Evolutionary conservation across 768 basidiomycete species (phyloP).

Genomic region (Leccinum aurantiacum): DNA sequence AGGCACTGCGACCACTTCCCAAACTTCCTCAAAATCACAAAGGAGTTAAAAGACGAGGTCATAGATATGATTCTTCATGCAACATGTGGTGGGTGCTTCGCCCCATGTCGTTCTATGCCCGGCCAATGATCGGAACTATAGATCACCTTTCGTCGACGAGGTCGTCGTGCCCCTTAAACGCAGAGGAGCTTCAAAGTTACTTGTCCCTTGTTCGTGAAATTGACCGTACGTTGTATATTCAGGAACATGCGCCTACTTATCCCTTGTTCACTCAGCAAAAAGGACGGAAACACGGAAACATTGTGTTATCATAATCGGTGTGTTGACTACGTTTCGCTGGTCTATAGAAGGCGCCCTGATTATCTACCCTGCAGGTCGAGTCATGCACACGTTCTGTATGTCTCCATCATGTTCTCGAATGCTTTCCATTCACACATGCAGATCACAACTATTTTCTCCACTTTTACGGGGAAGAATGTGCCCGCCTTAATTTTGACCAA

Average conservation of each 20-base stretch:
- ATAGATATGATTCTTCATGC: slow-evolving; percentile 27
- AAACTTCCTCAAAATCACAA: slow-evolving; percentile 23
- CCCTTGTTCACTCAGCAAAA: slow-evolving; percentile 8
- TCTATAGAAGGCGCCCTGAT: slow-evolving; percentile 6
- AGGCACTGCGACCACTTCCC: slow-evolving; percentile 36
- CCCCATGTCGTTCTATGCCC: too few species aligned
- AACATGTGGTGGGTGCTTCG: slow-evolving; percentile 21
- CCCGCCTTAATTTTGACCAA: slow-evolving; percentile 39
- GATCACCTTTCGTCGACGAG: slow-evolving; percentile 30
- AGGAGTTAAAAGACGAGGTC: slow-evolving; percentile 28
- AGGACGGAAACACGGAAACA: slow-evolving; percentile 14
- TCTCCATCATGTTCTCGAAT: neutral
- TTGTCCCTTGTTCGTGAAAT: slow-evolving; percentile 29
- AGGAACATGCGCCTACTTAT: slow-evolving; percentile 1
- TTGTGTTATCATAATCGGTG: slow-evolving; percentile 23
- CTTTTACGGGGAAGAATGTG: slow-evolving; percentile 43
- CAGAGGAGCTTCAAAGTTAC: slow-evolving; percentile 19
- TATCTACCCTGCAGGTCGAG: slow-evolving; percentile 20
- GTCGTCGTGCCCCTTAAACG: slow-evolving; percentile 25
- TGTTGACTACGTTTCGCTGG: neutral
- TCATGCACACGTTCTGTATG: slow-evolving; percentile 32
- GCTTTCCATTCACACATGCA: slow-evolving; percentile 16
- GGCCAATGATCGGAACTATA: neutral
- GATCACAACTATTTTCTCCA: slow-evolving; percentile 39
- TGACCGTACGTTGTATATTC: slow-evolving; percentile 16